Evolutionary conservation across 805 yeast genomes (phyloP).

Genomic region (Candida sonorensis): DNA sequence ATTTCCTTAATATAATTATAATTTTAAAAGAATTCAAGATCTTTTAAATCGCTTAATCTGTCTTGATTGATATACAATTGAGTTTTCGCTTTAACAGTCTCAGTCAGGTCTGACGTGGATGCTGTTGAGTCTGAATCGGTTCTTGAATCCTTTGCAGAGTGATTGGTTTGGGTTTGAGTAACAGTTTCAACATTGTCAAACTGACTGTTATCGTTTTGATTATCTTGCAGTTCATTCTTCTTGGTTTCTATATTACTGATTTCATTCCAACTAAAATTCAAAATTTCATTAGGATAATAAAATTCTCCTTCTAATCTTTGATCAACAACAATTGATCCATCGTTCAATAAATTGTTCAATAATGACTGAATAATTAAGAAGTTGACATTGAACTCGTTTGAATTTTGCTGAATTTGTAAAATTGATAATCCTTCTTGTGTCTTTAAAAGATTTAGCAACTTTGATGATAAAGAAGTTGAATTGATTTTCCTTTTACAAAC

Average conservation of each 20-base stretch:
- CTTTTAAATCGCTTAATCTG: conserved; percentile 7
- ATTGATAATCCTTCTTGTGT: conserved; percentile 20
- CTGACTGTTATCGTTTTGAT: no score
- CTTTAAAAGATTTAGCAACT: conserved; percentile 13
- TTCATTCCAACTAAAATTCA: conserved; percentile 13
- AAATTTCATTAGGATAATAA: conserved; percentile 25
- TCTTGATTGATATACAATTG: conserved; percentile 1
- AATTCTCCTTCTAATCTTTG: conserved; percentile 22
- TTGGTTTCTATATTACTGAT: not conserved
- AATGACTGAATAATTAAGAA: conserved; percentile 24
- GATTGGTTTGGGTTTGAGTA: no score
- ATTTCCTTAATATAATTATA: no score
- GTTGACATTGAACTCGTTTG: conserved; percentile 20
- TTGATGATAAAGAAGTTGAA: conserved; percentile 18
- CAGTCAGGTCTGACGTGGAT: no score
- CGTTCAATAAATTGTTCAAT: conserved; percentile 14
- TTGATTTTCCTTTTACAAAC: conserved; percentile 20
- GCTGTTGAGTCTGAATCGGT: no score
- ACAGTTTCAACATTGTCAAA: no score
- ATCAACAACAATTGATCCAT: conserved; percentile 24
- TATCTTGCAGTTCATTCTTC: no score
- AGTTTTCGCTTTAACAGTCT: not conserved
- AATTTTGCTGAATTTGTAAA: conserved; percentile 20
- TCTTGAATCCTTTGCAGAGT: no score
- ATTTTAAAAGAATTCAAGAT: no score